phyloP scores from a whole-genome alignment of 148 eudicot species.

The Camellia granthamiana region DNA sequence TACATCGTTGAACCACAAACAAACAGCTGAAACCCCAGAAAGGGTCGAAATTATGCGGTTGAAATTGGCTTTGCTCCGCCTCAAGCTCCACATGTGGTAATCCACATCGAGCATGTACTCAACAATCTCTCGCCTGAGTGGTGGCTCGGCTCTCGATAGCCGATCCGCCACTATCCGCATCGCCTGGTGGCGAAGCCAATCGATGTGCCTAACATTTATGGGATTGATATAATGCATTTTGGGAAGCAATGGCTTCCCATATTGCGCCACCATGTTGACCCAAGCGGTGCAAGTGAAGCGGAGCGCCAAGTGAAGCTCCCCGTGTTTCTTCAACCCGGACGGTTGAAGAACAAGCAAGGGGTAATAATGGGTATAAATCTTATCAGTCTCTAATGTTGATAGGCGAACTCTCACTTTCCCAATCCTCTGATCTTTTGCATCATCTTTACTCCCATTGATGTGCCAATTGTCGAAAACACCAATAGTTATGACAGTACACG shows the following conservation, averaged over 20 bases:
- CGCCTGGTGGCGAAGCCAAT: conserved; percentile 87
- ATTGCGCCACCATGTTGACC: conserved; percentile 89
- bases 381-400: conserved; percentile 76
- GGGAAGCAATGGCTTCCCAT: conserved; percentile 84
- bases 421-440: conserved; percentile 62
- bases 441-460: conserved; percentile 48
- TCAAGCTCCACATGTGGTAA: conserved; percentile 75
- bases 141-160: conserved; percentile 80
- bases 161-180: conserved; percentile 78
- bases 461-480: conserved; percentile 93
- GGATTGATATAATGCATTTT: conserved; percentile 93
- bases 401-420: conserved; percentile 88
- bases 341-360: conserved; percentile 71
- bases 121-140: conserved; percentile 68
- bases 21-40: conserved; percentile 56
- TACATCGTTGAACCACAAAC: conserved; percentile 59
- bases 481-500: conserved; percentile 83
- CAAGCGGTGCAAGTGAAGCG: conserved; percentile 87
- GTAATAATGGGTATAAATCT: conserved; percentile 77
- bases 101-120: conserved; percentile 94
- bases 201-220: conserved; percentile 68
- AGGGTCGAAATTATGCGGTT: conserved; percentile 70
- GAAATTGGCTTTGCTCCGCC: conserved; percentile 90
- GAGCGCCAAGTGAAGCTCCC: conserved; percentile 83
- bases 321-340: conserved; percentile 76